Conservation (phyloP, 768 basidiomycete genomes). For the Suillus subalutaceus region DNA sequence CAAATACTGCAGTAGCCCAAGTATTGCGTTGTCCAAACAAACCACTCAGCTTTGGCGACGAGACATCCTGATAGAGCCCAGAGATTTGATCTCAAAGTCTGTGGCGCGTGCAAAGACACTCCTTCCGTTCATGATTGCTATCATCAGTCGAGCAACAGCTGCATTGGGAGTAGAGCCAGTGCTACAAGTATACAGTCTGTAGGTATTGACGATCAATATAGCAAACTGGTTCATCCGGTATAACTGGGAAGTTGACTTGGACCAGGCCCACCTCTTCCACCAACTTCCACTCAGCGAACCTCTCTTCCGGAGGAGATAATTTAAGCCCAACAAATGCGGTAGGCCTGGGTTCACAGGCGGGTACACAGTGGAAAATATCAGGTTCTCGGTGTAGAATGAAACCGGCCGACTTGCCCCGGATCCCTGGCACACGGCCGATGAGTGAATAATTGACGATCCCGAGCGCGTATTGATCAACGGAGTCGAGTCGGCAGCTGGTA, state of each 20-base stretch:
- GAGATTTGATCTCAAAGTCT: background rate
- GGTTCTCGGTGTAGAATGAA: background rate
- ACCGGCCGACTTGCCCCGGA: background rate
- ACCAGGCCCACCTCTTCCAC: background rate
- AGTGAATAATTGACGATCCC: background rate
- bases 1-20: background rate
- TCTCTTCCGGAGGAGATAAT: background rate
- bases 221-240: background rate
- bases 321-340: background rate
- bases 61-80: background rate
- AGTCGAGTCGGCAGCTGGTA: background rate
- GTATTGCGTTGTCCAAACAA: background rate
- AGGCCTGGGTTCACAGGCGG: background rate
- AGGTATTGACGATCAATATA: background rate
- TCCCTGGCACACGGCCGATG: background rate
- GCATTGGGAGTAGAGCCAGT: background rate
- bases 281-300: background rate
- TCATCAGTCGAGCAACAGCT: background rate
- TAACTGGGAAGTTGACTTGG: background rate
- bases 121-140: background rate
- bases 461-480: background rate
- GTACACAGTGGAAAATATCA: background rate
- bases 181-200: background rate
- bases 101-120: background rate
- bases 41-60: background rate